These are phyloP conservation scores for Monilinia fructicola DNA, from an alignment of 2,329 filamentous ascomycete species.

Conservation along the genomic window DNA sequence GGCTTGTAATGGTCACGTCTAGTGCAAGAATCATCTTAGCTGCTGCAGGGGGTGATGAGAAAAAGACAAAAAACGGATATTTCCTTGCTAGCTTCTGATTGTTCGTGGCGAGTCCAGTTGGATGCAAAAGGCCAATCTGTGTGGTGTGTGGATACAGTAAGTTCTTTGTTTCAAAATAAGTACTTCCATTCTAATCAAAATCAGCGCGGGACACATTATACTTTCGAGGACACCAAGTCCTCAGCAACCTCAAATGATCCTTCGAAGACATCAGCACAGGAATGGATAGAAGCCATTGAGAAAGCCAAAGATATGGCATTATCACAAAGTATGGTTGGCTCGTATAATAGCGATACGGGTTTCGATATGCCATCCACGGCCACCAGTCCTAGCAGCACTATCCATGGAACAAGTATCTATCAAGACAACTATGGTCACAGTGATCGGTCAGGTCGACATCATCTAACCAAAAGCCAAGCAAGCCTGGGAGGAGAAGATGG, in stretches of 20 bases:
- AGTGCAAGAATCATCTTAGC: constrained; percentile 87
- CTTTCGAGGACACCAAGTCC: constrained; percentile 89
- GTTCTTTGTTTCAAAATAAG: constrained; percentile 40
- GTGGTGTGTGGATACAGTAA: constrained; percentile 92
- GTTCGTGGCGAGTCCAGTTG: constrained; percentile 73
- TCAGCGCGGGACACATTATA: constrained; percentile 79
- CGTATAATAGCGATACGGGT: constrained; percentile 65
- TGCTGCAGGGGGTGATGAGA: constrained; percentile 89
- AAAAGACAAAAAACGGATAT: constrained; percentile 94
- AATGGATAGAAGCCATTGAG: constrained; percentile 90
- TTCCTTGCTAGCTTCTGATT: constrained; percentile 74
- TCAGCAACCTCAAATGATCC: constrained; percentile 59
- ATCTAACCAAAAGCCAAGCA: constrained; percentile 59
- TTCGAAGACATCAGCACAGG: constrained; percentile 70
- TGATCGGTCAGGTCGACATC: constrained; percentile 56
- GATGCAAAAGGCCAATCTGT: constrained; percentile 85
- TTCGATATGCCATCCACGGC: constrained; percentile 71
- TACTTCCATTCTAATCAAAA: constrained; percentile 26
- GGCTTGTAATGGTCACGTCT: constrained; percentile 92
- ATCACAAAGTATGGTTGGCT: constrained; percentile 66
- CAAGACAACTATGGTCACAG: constrained; percentile 52
- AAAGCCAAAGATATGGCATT: constrained; percentile 81
- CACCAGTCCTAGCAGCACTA: constrained; percentile 72
- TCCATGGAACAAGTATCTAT: constrained; percentile 59
- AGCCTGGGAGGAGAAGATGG: constrained; percentile 47